Evolutionary conservation across 2,329 filamentous ascomycete genomes (phyloP).

Genomic region (Emergomyces africanus): DNA sequence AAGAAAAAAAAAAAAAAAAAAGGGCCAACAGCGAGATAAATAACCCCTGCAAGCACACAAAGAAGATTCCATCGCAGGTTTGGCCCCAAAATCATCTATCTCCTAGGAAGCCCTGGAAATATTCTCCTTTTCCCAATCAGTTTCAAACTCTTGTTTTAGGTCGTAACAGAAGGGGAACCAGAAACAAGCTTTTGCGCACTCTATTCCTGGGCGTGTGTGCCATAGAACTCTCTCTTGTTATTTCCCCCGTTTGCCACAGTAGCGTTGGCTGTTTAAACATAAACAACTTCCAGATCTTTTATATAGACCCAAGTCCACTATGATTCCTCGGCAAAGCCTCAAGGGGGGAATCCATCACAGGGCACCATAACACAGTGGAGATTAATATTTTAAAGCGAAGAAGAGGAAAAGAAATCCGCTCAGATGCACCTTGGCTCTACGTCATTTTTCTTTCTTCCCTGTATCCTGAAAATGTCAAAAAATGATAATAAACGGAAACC

Average conservation of each 20-base stretch:
- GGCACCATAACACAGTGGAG: background rate
- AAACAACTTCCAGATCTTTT: background rate
- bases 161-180: background rate
- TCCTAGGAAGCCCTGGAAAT: background rate
- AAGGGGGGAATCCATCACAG: background rate
- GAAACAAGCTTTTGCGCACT: background rate
- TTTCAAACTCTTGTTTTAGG: background rate
- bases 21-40: too few relatives aligned
- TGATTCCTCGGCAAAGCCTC: background rate
- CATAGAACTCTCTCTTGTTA: background rate
- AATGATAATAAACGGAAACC: background rate
- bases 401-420: background rate
- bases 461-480: background rate
- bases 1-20: background rate
- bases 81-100: background rate
- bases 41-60: background rate
- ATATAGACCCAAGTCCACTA: background rate
- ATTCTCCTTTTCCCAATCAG: background rate
- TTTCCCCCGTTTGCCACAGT: background rate
- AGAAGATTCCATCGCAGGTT: background rate
- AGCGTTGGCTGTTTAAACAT: background rate
- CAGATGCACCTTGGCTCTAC: background rate
- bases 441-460: background rate
- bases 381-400: background rate
- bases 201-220: background rate